Evolutionary conservation across 2,329 filamentous ascomycete species (phyloP).

Genomic region (Lasiodiplodia theobromae): DNA sequence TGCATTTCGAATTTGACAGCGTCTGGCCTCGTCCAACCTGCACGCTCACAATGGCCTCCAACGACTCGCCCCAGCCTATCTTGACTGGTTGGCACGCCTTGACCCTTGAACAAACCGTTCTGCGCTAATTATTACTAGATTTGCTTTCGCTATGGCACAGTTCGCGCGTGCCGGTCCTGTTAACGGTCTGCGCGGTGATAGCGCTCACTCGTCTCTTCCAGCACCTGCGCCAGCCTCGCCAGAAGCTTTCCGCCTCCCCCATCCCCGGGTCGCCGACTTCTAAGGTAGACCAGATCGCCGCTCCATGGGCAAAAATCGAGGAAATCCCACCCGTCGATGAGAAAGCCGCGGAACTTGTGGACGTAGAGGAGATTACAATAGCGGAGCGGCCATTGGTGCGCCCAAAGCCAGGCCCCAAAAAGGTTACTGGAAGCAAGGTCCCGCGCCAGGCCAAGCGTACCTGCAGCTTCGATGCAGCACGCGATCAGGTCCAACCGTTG

Average conservation of each 20-base stretch:
- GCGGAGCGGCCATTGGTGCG: constrained; percentile 36
- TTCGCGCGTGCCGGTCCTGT: constrained; percentile 43
- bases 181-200: constrained; percentile 41
- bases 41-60: constrained; percentile 17
- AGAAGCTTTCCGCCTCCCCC: constrained; percentile 42
- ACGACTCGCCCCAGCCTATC: background rate
- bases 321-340: constrained; percentile 36
- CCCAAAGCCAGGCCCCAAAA: constrained; percentile 45
- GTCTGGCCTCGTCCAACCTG: background rate
- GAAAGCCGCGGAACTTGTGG: constrained; percentile 29
- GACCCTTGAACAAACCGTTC: background rate
- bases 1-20: constrained; percentile 28
- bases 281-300: constrained; percentile 40
- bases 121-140: constrained; percentile 36
- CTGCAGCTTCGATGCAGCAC: constrained; percentile 39
- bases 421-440: constrained; percentile 45
- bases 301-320: constrained; percentile 46
- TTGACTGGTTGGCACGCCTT: background rate
- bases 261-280: constrained; percentile 40
- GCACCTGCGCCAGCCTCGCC: constrained; percentile 38
- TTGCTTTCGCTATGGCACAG: constrained; percentile 47
- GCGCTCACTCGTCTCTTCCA: constrained; percentile 41
- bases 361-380: constrained; percentile 40
- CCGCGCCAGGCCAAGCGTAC: constrained; percentile 35
- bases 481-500: constrained; percentile 69